Base-by-base conservation (phyloP, 768 basidiomycete species). In the Xerocomellus amylosporus region DNA sequence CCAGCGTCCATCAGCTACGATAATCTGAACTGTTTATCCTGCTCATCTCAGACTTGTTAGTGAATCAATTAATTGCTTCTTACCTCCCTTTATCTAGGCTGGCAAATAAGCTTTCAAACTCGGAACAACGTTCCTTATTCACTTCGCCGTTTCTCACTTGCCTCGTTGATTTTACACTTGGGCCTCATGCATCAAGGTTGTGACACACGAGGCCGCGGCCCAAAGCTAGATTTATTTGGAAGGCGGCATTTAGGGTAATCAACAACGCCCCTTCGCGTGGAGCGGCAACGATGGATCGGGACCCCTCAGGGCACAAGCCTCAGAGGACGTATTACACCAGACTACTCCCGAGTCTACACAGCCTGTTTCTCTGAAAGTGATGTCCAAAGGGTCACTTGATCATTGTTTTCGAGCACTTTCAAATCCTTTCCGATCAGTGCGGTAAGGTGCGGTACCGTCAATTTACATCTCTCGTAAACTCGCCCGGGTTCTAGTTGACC, bases 191-290 rank as follows among this genome's bases (percentile, higher is more conserved):
- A 50, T 58, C 49, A 41, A 46, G 26, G 30, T 50, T 15, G 26
- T n/a, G 5, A 12, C 4, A 51, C 65, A 58, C 55, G 60, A 65
- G 60, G 63, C 65, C 60, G 65, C 60, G 60, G 58, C 0, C 56
- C 54, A 24, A 51, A 51, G 65, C 28, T 49, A 40, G 54, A 49
- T 31, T 26, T 19, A 24, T 15, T 10, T 17, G 9, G 15, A 34
- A 20, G 34, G 33, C 34, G 10, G n/a, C 7, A 30, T 17, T 24
- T 30, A 31, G 39, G 22, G 33, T 30, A 58, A 26, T 46, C 46
- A 28, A 50, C 31, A 41, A 43, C 15, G 9, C 31, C 33, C 15
- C 33, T 48, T 56, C 46, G 33, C 37, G 55, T 50, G 38, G 43
- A 46, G 40, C 33, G 43, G 39, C 17, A 22, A 46, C 40, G 49